These are phyloP conservation scores for Septoria linicola DNA, from an alignment of 2,329 filamentous ascomycete genomes.

Conservation along the genomic window DNA sequence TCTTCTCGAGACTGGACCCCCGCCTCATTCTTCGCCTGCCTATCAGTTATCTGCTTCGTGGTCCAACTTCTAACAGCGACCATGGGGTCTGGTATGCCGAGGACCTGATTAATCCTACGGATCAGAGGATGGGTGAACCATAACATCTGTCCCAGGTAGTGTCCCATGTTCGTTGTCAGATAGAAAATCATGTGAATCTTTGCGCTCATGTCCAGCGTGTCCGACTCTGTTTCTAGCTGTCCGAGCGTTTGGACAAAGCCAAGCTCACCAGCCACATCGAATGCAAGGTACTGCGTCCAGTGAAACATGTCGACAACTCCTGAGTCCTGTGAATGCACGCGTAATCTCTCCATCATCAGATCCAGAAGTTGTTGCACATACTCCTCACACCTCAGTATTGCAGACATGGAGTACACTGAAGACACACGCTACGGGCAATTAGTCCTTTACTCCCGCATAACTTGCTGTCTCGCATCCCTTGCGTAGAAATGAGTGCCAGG, in stretches of 20 bases:
- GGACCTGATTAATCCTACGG: background rate
- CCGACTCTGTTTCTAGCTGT: conserved; percentile 17
- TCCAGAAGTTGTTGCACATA: conserved; percentile 40
- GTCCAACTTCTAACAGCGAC: conserved; percentile 19
- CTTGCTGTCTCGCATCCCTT: background rate
- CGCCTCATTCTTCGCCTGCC: conserved; percentile 4
- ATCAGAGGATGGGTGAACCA: conserved; percentile 16
- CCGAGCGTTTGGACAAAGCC: conserved; percentile 38
- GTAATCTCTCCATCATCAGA: conserved; percentile 37
- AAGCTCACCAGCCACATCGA: conserved; percentile 66
- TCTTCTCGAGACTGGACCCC: conserved; percentile 8
- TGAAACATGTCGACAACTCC: conserved; percentile 28
- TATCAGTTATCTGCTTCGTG: conserved; percentile 5
- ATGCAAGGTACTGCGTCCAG: conserved; percentile 55
- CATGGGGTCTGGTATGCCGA: conserved; percentile 13
- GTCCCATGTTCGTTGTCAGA: conserved; percentile 19
- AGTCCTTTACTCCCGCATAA: background rate
- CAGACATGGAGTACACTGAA: conserved; percentile 27
- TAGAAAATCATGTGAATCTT: conserved; percentile 11
- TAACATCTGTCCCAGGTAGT: conserved; percentile 13
- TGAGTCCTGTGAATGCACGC: conserved; percentile 15
- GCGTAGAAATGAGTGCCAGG: conserved; percentile 12
- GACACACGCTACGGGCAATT: conserved; percentile 1
- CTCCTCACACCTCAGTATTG: conserved; percentile 40
- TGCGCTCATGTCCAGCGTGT: conserved; percentile 14